Evolutionary conservation across 2,329 filamentous ascomycete species (phyloP).

Genomic region (Gremmenia infestans): DNA sequence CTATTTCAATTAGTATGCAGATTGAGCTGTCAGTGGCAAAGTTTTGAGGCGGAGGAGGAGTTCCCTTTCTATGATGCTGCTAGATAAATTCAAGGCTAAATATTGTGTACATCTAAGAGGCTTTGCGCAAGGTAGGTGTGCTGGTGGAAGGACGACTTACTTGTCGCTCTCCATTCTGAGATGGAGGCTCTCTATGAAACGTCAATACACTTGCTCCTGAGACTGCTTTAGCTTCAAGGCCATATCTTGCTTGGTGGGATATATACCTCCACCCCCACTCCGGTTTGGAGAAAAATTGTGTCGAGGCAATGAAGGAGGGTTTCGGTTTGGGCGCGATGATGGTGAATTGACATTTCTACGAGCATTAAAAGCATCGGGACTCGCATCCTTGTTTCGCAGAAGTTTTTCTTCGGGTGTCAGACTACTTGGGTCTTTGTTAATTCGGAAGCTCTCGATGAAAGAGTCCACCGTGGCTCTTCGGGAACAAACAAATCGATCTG

Average conservation of each 20-base stretch:
- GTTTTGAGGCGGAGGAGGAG: background rate
- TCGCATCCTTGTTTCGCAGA: constrained; percentile 38
- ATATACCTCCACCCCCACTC: constrained; percentile 21
- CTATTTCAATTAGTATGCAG: constrained; percentile 32
- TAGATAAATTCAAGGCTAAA: background rate
- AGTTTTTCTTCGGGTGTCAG: constrained; percentile 43
- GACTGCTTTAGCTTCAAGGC: constrained; percentile 4
- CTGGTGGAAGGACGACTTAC: constrained; percentile 18
- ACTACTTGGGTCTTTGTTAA: constrained; percentile 43
- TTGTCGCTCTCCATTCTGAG: constrained; percentile 26
- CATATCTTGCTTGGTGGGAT: background rate
- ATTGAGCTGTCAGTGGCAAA: background rate
- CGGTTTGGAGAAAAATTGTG: constrained; percentile 22
- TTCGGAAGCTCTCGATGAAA: constrained; percentile 43
- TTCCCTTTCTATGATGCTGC: background rate
- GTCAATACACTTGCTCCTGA: constrained; percentile 28
- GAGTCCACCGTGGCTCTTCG: constrained; percentile 38
- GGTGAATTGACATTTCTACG: constrained; percentile 26
- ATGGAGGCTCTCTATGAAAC: constrained; percentile 26
- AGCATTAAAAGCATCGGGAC: constrained; percentile 49
- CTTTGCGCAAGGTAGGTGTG: background rate
- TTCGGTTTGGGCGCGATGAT: constrained; percentile 13
- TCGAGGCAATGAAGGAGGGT: constrained; percentile 5
- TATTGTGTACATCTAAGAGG: background rate
- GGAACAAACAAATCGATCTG: constrained; percentile 55